Base-by-base conservation (phyloP, 768 basidiomycete species). In the Podaxis sp. region DNA sequence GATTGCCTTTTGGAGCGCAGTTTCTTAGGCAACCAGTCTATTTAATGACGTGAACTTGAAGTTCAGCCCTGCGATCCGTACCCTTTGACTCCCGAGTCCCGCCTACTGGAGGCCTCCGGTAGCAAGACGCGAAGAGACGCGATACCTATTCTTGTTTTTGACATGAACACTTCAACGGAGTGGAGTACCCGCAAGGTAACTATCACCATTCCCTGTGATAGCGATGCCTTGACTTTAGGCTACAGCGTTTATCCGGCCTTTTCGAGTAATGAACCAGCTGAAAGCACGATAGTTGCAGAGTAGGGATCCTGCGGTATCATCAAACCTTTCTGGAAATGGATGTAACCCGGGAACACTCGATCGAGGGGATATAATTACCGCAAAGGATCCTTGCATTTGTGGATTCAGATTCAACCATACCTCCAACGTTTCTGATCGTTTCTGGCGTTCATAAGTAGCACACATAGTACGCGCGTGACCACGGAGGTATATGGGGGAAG, bases 21-120 rank as follows among this genome's bases (percentile, higher is more conserved):
- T 61, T 42, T 24, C 59, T 59, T 49, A 52, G 22, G 49, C 59
- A 59, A 59, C 59, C 36, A 52, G 49, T 17, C 57, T 52, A 59
- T 52, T 59, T 49, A 26, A 52, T 52, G 49, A 59, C 57, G 51
- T n/a, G 30, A 28, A 26, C 56, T 39, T 56, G 54, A 33, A 56
- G 39, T 9, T 19, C 24, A 44, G 22, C 22, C 39, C 9, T 38
- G 57, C 30, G 46, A 59, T 59, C 46, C 30, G 57, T 26, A 39
- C 7, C 36, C 24, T 38, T 49, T n/a, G 46, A 24, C 48, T 52
- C 19, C 30, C 59, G 49, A 26, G 22, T 39, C 51, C 33, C 51
- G 30, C 38, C 22, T 39, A 40, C 54, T 22, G 39, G 54, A 56
- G 42, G 22, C 24, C 13, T 24, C 17, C 24, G 39, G 39, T 22